Base-by-base conservation (phyloP, 495 filamentous ascomycete species). In the Penicillium lagena region DNA sequence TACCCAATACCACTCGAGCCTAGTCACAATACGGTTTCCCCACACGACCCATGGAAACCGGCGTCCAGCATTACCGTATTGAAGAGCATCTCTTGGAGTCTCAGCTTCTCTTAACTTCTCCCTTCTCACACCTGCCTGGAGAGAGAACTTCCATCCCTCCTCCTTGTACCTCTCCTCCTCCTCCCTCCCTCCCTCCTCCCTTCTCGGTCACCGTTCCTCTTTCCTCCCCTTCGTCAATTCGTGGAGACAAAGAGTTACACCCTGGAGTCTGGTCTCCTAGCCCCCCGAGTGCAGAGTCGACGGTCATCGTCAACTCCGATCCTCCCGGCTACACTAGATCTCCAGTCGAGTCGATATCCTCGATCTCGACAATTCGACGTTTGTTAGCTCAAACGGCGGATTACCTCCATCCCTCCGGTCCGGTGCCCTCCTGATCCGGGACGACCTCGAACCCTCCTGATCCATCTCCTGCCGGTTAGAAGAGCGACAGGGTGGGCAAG, bases 211-310 rank as follows among this genome's bases (percentile, higher is more conserved):
- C 51, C 55, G 53, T 70, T 73, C 65, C 54, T 61, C 63, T 59
- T 40, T 54, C 51, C 62, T 66, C 67, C 66, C 69, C 65, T 73
- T 73, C 74, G 74, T 61, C 74, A 76, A 76, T 70, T 60, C 56
- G 60, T 52, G 65, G 68, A 70, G 67, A 65, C 62, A n/a, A n/a
- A 34, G 9, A 10, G 32, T 7, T 2, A 12, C 22, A 22, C 22
- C 55, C 56, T 55, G 53, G 65, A 71, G 63, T 60, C 61, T 62
- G 56, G 60, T 66, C 59, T 58, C 44, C 56, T 50, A 48, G 51
- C 22, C 22, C 22, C 22, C 22, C 22, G 22, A 22, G 22, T 22
- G 22, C 22, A 22, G 22, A 22, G 22, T 22, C 22, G 22, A 22
- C 22, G 2, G 22, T 22, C 22, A 22, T 22, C 22, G 22, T 22